Evolutionary conservation across 345 rosid species (phyloP), one percentile per base, ranked within the genome.

Genomic region (Dipteronia dyeriana): DNA sequence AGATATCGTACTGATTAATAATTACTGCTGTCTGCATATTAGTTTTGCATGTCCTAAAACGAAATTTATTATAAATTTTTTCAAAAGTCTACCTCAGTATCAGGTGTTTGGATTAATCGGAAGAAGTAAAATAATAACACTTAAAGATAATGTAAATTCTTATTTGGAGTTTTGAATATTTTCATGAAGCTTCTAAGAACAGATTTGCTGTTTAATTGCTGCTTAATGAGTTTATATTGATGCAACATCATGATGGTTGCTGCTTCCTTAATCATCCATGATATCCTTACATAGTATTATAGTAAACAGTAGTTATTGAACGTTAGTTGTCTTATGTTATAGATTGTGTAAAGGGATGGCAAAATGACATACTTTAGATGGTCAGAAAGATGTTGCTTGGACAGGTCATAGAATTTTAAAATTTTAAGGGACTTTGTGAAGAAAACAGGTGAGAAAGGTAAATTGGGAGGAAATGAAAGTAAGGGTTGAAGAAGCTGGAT

Each of bases 401-500:
- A 57, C 23, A 7, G 62, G 4, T 57, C 62, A 57, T 57, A 20
- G 9, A 51, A 57, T n/a, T 57, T 57, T 20, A 23, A 63, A 23
- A 9, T 63, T 25, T 29, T 45, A 8, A 45, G 12, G 10, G 12
- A 45, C 49, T 45, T 45, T 10, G 49, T 10, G 66, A 29, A 10
- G 19, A 63, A 29, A 63, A 10, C 16, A 63, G 26, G 31, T 63
- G 38, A 25, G 66, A 62, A 19, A 26, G 38, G 34, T 63, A 19
- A 10, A 63, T 11, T 23, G 66, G 66, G 66, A 11, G 39, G 66
- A 13, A n/a, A 57, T 20, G 22, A 57, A 20, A 1, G 23, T 56
- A 56, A 57, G 62, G 22, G 23, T 5, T 57, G 62, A 19, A 57
- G 62, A 57, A 57, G 26, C 62, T 66, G 70, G 70, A 19, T 72